Conservation (phyloP, 768 basidiomycete genomes). For the Hydnomerulius pinastri region DNA sequence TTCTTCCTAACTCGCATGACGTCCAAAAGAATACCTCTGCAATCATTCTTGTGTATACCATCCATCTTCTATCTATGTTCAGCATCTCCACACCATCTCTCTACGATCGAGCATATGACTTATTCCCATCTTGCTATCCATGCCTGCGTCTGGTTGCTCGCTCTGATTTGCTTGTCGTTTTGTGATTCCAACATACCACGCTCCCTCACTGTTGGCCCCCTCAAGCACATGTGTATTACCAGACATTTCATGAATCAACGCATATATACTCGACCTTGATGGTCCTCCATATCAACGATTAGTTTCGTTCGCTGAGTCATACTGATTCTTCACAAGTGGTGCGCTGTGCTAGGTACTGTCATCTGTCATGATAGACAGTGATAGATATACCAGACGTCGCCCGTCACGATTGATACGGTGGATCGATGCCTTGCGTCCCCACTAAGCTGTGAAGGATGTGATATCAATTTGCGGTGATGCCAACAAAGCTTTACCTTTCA, state of each 20-base stretch:
- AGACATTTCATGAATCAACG: slow-evolving; percentile 34
- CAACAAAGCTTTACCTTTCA: no score
- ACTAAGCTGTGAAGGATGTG: no score
- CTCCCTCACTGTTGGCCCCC: slow-evolving; percentile 24
- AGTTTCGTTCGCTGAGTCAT: no score
- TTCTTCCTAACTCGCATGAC: slow-evolving; percentile 2
- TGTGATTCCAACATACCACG: slow-evolving; percentile 25
- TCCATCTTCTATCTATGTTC: slow-evolving; percentile 31
- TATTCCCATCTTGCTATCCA: slow-evolving; percentile 20
- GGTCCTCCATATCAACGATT: no score
- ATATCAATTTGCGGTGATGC: no score
- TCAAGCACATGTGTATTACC: slow-evolving; percentile 34
- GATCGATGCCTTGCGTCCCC: no score
- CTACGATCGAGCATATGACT: slow-evolving; percentile 26
- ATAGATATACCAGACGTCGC: no score
- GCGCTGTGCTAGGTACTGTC: no score
- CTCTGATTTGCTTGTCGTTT: slow-evolving; percentile 29
- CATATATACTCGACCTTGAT: slow-evolving; percentile 14
- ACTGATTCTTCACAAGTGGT: no score
- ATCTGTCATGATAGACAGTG: no score
- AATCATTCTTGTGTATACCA: slow-evolving; percentile 34
- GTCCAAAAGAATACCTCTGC: slow-evolving; percentile 29
- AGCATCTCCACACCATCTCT: slow-evolving; percentile 30
- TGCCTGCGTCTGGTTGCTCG: slow-evolving; percentile 29
- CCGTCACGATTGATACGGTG: no score